Evolutionary conservation across 768 basidiomycete genomes (phyloP).

Genomic region (Ephemerocybe angulata): DNA sequence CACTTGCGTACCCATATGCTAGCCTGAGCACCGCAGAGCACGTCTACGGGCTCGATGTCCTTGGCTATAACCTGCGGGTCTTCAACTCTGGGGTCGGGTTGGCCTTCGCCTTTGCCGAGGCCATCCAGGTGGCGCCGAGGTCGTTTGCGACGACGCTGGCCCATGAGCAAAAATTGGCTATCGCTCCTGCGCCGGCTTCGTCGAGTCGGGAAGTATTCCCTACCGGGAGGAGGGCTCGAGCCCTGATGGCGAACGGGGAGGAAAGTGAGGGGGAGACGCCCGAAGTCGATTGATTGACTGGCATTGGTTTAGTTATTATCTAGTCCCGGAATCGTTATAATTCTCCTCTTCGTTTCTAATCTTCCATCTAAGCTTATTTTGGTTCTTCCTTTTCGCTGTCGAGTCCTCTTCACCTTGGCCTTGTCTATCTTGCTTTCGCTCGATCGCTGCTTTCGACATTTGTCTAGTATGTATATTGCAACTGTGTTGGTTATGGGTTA

Average conservation of each 20-base stretch:
- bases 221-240: too few relatives aligned
- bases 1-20: conserved; percentile 53
- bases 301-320: neutral
- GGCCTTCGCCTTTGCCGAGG: conserved; percentile 69
- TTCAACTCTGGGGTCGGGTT: conserved; percentile 51
- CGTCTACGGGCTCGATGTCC: conserved; percentile 45
- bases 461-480: neutral
- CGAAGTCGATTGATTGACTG: conserved; percentile 8
- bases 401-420: neutral
- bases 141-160: conserved; percentile 28
- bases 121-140: conserved; percentile 47
- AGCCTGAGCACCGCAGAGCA: conserved; percentile 19
- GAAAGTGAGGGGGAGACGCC: conserved; percentile 3
- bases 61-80: conserved; percentile 55
- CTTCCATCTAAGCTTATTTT: conserved; percentile 8
- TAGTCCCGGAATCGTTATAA: conserved; percentile 5
- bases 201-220: too few relatives aligned
- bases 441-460: neutral
- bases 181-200: neutral
- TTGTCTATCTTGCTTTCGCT: neutral
- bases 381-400: neutral
- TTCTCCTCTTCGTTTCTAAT: conserved; percentile 1
- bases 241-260: conserved; percentile 7
- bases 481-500: neutral
- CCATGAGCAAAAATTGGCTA: conserved; percentile 20